Evolutionary conservation across 1,284 basidiomycete genomes (phyloP).

Genomic region (Papiliotrema flavescens): DNA sequence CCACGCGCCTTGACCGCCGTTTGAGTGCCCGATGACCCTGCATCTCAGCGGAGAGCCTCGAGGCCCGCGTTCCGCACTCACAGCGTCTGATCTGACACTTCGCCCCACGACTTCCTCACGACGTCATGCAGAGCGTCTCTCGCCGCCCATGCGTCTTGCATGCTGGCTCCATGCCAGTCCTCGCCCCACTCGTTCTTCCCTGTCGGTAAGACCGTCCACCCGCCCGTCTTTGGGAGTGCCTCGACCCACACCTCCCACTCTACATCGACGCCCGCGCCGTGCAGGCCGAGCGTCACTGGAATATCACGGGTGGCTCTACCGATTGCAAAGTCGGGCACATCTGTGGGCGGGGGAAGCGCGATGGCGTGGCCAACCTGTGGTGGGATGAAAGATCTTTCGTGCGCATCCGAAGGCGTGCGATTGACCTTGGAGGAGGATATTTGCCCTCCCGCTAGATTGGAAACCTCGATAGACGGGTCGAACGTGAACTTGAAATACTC

Average conservation of each 20-base stretch:
- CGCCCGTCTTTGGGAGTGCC: constrained; percentile 21
- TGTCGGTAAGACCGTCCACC: constrained; percentile 41
- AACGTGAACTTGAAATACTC: not conserved
- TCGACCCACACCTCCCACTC: constrained; percentile 19
- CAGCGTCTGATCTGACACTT: constrained; percentile 22
- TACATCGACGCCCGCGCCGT: constrained; percentile 46
- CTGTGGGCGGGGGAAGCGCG: constrained; percentile 22
- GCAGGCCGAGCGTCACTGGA: constrained; percentile 39
- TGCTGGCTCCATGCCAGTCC: constrained; percentile 47
- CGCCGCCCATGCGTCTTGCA: constrained; percentile 38
- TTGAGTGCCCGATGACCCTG: constrained; percentile 75
- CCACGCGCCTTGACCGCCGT: constrained; percentile 88
- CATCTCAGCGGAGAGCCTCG: not conserved
- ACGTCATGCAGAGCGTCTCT: constrained; percentile 23
- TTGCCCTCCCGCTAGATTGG: too few species aligned
- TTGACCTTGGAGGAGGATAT: constrained; percentile 23
- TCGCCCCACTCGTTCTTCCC: constrained; percentile 48
- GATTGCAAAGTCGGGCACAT: not conserved
- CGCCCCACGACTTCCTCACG: constrained; percentile 6
- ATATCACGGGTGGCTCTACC: not conserved
- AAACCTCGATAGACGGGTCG: too few species aligned
- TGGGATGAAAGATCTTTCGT: not conserved
- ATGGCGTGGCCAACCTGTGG: constrained; percentile 25
- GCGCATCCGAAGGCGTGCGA: constrained; percentile 23
- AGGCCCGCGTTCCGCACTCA: constrained; percentile 2